Percentiles rank a stretch among this genome's conserved stretches.
Conservation (phyloP, 371 early-diverging fungal species). For the Saksenaea vasiformis region DNA sequence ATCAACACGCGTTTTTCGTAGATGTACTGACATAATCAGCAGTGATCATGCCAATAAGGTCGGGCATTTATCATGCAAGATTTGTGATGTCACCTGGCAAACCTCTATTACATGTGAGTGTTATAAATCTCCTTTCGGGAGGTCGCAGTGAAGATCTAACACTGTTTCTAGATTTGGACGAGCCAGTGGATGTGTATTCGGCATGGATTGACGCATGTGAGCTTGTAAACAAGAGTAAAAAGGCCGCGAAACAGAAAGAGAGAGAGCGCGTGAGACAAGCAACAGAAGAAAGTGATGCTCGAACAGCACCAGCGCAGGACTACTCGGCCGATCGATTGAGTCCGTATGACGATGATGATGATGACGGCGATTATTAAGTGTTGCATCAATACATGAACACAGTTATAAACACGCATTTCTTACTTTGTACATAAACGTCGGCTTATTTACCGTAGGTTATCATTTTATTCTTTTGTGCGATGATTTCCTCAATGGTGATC, state of each 20-base stretch:
- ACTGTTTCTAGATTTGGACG: conserved; percentile 60
- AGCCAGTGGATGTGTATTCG: conserved; percentile 83
- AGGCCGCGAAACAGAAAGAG: conserved; percentile 21
- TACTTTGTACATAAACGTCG: not conserved
- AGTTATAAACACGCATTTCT: not conserved
- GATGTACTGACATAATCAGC: not conserved
- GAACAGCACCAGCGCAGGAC: conserved; percentile 16
- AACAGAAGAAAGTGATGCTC: conserved; percentile 2
- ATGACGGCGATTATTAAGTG: conserved; percentile 22
- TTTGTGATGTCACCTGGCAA: conserved; percentile 75
- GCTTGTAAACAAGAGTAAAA: conserved; percentile 55
- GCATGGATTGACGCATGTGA: conserved; percentile 89
- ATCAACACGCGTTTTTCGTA: not conserved
- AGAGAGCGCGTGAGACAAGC: conserved; percentile 17
- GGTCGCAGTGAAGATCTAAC: not conserved
- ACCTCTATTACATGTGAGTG: conserved; percentile 67
- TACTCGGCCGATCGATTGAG: conserved; percentile 28
- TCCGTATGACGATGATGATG: conserved; percentile 40
- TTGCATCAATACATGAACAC: not conserved
- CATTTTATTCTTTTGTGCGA: too few relatives aligned
- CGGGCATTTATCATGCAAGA: conserved; percentile 73
- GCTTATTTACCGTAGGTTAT: too few relatives aligned
- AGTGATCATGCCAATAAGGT: conserved; percentile 55
- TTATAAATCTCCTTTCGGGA: not conserved
- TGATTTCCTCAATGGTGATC: too few relatives aligned